Conservation (phyloP, 2,329 filamentous ascomycete species). For the Fusarium sp. region DNA sequence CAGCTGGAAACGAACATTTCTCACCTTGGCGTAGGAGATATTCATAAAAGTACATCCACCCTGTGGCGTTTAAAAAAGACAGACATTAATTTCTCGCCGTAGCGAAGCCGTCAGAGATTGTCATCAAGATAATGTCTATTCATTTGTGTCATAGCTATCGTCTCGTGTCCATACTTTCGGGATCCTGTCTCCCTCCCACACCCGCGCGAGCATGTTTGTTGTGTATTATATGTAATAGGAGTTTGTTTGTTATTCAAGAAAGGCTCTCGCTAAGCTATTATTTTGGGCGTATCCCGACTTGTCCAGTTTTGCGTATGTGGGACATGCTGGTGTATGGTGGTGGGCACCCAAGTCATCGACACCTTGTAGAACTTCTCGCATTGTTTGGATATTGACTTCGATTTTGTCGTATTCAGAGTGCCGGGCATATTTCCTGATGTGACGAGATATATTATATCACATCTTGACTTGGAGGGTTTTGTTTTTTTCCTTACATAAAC, state of each 20-base stretch:
- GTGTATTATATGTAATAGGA: conserved; percentile 7
- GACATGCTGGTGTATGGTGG: not conserved
- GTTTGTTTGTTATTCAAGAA: conserved; percentile 10
- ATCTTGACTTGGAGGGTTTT: not conserved
- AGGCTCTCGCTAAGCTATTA: not conserved
- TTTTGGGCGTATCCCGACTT: not conserved
- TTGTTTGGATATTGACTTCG: not conserved
- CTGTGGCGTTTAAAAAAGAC: not conserved
- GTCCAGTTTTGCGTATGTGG: not conserved
- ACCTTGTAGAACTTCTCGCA: not conserved
- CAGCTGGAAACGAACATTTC: not conserved
- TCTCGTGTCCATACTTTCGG: conserved; percentile 33
- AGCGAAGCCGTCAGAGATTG: not conserved
- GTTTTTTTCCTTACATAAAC: not conserved
- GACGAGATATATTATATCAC: not conserved
- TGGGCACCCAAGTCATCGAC: not conserved
- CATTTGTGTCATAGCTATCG: conserved; percentile 20
- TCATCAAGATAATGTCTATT: conserved; percentile 29
- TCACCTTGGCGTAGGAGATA: not conserved
- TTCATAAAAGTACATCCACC: not conserved
- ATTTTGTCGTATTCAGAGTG: not conserved
- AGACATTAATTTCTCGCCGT: not conserved
- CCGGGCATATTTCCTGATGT: not conserved
- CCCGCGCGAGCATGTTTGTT: not conserved
- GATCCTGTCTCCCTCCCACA: conserved; percentile 12